These are phyloP conservation scores for Exidia glandulosa DNA, from an alignment of 768 basidiomycete species.

Conservation along the genomic window DNA sequence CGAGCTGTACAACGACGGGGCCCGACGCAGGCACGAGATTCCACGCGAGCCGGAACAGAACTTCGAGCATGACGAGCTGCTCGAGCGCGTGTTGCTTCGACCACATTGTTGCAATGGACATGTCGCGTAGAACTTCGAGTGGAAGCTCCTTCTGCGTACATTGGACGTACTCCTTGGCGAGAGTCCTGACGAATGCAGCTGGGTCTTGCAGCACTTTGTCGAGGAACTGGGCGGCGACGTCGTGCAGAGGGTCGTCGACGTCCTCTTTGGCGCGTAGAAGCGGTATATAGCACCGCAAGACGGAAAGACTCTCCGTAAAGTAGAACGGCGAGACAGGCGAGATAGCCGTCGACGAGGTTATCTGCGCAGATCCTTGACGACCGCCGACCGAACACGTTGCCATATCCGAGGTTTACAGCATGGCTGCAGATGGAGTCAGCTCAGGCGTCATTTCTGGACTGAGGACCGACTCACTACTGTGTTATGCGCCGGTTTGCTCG, in stretches of 20 bases:
- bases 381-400: too few relatives aligned
- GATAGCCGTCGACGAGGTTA: slow-evolving; percentile 41
- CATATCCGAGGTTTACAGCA: too few relatives aligned
- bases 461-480: too few relatives aligned
- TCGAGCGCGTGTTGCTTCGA: slow-evolving; percentile 65
- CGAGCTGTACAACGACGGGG: slow-evolving; percentile 49
- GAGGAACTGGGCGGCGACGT: slow-evolving; percentile 42
- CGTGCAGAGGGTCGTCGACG: slow-evolving; percentile 39
- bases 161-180: slow-evolving; percentile 50
- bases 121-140: slow-evolving; percentile 34
- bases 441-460: too few relatives aligned
- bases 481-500: too few relatives aligned
- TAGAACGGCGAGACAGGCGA: slow-evolving; percentile 75
- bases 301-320: slow-evolving; percentile 64
- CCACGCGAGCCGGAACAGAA: slow-evolving; percentile 87
- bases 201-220: slow-evolving; percentile 39
- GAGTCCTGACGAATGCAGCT: too few relatives aligned
- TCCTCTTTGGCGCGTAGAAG: slow-evolving; percentile 65
- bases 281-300: slow-evolving; percentile 59
- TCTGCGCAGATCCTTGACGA: too few relatives aligned
- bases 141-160: slow-evolving; percentile 43
- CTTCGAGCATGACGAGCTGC: slow-evolving; percentile 71
- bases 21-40: slow-evolving; percentile 57
- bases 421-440: too few relatives aligned
- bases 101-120: slow-evolving; percentile 50